A percentile compares a stretch with the other conserved stretches of the same genome.
Conservation (phyloP, 2,329 filamentous ascomycete genomes). For the Phyllosticta paracitricarpa region DNA sequence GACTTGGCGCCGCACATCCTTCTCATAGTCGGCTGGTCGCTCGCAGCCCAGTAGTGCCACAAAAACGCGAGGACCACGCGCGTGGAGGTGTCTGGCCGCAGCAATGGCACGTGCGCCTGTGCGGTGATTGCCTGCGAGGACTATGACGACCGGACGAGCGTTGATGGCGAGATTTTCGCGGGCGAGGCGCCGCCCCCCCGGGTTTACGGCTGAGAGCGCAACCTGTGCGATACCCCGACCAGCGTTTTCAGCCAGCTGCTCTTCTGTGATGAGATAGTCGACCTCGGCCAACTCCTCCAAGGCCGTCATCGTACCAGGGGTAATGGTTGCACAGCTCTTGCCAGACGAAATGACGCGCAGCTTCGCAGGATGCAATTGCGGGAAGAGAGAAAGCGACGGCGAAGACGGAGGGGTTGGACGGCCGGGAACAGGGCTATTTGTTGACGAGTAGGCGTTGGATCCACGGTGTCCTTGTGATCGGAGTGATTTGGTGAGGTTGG, state of each 20-base stretch:
- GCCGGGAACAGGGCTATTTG: constrained; percentile 23
- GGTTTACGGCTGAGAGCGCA: constrained; percentile 55
- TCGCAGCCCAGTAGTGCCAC: constrained; percentile 80
- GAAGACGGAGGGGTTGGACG: constrained; percentile 27
- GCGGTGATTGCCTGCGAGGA: constrained; percentile 93
- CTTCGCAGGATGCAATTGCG: constrained; percentile 1
- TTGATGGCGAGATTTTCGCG: constrained; percentile 30
- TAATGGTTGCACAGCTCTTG: constrained; percentile 47
- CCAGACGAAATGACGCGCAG: constrained; percentile 47
- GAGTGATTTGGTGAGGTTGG: constrained; percentile 12
- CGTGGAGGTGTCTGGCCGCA: constrained; percentile 76
- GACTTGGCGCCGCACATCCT: constrained; percentile 70
- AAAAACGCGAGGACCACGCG: constrained; percentile 70
- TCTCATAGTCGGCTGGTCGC: constrained; percentile 68
- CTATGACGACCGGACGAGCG: constrained; percentile 51
- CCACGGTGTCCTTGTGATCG: constrained; percentile 6
- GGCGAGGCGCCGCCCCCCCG: constrained; percentile 48
- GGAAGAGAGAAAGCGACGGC: constrained; percentile 16
- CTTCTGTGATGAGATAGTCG: constrained; percentile 77
- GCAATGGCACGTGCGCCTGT: constrained; percentile 76
- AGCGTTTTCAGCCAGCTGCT: constrained; percentile 86
- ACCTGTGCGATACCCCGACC: constrained; percentile 82
- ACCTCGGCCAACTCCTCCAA: constrained; percentile 84
- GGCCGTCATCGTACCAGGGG: constrained; percentile 77
- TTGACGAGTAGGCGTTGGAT: constrained; percentile 18